A percentile compares a stretch with the other conserved stretches of the same genome.
These are phyloP conservation scores for Phyllosticta capitalensis DNA, from an alignment of 2,329 filamentous ascomycete genomes.

Conservation along the genomic window DNA sequence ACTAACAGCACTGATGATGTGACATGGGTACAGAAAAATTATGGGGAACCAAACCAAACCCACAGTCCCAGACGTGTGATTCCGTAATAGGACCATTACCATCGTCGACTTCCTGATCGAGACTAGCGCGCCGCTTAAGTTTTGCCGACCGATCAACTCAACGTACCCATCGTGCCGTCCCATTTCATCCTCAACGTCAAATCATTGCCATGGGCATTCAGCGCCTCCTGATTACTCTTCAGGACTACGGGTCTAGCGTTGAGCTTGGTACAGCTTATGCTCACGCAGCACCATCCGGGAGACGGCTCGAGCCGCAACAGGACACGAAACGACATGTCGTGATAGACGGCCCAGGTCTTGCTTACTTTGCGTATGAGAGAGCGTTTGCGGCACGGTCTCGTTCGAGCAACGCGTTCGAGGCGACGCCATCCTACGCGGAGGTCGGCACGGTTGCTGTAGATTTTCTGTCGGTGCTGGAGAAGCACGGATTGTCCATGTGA, in stretches of 20 bases:
- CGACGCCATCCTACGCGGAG: conserved; percentile 49
- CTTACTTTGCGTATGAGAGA: conserved; percentile 9
- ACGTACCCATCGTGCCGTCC: not conserved
- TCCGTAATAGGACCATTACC: too few relatives aligned
- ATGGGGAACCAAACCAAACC: too few relatives aligned
- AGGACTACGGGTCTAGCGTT: conserved; percentile 5
- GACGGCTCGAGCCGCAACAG: not conserved
- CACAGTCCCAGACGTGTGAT: too few relatives aligned
- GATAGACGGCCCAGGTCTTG: conserved; percentile 10
- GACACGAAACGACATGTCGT: not conserved
- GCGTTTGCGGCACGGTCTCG: conserved; percentile 6
- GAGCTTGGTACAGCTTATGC: conserved; percentile 2
- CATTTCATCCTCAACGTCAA: not conserved
- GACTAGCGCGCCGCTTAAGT: not conserved
- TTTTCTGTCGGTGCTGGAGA: conserved; percentile 54
- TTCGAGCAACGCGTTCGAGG: conserved; percentile 3
- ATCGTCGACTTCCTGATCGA: not conserved
- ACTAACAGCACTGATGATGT: too few relatives aligned
- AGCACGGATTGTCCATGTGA: conserved; percentile 54
- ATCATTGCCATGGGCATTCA: conserved; percentile 7
- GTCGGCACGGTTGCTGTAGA: conserved; percentile 44
- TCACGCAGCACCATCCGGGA: not conserved
- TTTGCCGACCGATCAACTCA: not conserved
- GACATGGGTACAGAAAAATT: too few relatives aligned
- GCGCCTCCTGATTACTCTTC: conserved; percentile 4